Evolutionary conservation across 768 basidiomycete genomes (phyloP).

Genomic region (Lactarius trivialis): DNA sequence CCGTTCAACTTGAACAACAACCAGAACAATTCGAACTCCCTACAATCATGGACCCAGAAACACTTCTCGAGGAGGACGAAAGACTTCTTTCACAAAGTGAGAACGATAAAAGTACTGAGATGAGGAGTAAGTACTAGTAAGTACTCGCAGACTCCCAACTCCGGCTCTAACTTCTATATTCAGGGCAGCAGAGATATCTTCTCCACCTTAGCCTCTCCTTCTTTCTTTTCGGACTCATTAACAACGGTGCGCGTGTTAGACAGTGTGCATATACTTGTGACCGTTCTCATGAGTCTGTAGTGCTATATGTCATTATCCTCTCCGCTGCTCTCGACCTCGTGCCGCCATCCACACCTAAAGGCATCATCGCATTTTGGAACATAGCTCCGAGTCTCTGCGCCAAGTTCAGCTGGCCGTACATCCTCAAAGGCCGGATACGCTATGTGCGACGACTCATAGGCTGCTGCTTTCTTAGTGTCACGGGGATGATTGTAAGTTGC

Average conservation of each 20-base stretch:
- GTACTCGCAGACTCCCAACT: background rate
- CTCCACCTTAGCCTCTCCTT: conserved; percentile 54
- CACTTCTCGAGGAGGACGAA: conserved; percentile 7
- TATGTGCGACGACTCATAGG: conserved; percentile 69
- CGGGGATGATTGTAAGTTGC: conserved; percentile 78
- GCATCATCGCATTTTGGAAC: conserved; percentile 92
- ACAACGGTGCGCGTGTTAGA: conserved; percentile 56
- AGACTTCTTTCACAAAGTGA: background rate
- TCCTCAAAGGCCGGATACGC: conserved; percentile 78
- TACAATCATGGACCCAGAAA: conserved; percentile 6
- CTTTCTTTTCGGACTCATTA: conserved; percentile 88
- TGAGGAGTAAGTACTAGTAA: background rate
- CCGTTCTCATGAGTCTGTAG: conserved; percentile 33
- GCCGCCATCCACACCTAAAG: conserved; percentile 86
- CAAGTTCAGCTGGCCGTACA: conserved; percentile 89
- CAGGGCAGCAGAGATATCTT: conserved; percentile 24
- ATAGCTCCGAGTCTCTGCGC: conserved; percentile 82
- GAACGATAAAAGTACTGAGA: background rate
- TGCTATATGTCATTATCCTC: conserved; percentile 93
- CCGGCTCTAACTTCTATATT: background rate
- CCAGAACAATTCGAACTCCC: conserved; percentile 12
- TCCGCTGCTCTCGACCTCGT: conserved; percentile 95
- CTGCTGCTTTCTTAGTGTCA: conserved; percentile 67
- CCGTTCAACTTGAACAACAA: background rate
- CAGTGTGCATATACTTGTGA: background rate